Base-by-base conservation (phyloP, 2,329 filamentous ascomycete genomes). In the Phaeosphaeria sp. region DNA sequence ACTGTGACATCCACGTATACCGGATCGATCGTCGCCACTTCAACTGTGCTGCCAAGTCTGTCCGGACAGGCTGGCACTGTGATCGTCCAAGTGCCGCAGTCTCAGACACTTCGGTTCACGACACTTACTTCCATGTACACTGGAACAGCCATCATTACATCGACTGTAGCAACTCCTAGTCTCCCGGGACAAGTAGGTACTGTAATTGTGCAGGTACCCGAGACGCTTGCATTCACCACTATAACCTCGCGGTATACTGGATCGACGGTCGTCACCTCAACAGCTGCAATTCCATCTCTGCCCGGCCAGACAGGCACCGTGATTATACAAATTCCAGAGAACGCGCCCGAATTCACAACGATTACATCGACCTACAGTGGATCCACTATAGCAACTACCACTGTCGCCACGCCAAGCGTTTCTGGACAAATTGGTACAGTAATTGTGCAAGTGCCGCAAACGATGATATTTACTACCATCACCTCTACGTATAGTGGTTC, bases 401-500 rank as follows among this genome's bases (percentile, higher is more conserved):
- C 51, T 10, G 10, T 44, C 10, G 42, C 42, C 18, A 44, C 42
- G 42, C 7, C 42, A 15, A 52, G 23, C 50, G 9, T 10, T 23
- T n/a, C 50, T 6, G 42, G 42, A 11, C n/a, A 44, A 15, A 52
- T 39, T 13, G 50, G 36, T 9, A 25, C 20, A n/a, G 13, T 52
- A 11, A 6, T 52, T 18, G 36, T 42, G 11, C 39, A 44, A 11
- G 20, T 43, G 7, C 20, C 22, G 30, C 30, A 36, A 11, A 6
- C 6, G 30, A 6, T 36, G 3, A 11, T 11, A 3, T 15, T 18
- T 43, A 25, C 49, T 36, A 25, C 49, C 13, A 9, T 51, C 7
- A 51, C 49, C 7, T 42, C 49, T 22, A 36, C 23, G n/a, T 51
- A 51, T 17, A 27, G 7, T 27, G 49, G 49, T 17, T 44, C 39